These are phyloP conservation scores for Colletotrichum gloeosporioides DNA, from an alignment of 2,329 filamentous ascomycete species.

Conservation along the genomic window DNA sequence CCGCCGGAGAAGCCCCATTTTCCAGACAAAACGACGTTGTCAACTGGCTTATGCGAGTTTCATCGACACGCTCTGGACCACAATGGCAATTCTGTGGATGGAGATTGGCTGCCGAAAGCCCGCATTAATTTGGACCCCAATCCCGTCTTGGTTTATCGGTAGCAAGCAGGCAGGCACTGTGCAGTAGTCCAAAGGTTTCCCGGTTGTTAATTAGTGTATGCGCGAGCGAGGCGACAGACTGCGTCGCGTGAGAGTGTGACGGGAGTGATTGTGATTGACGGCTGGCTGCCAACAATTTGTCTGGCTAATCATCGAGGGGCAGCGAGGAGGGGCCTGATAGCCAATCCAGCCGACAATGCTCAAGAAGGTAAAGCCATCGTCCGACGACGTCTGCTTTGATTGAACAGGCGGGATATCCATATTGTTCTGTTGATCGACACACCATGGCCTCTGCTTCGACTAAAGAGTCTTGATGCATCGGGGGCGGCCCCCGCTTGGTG, in stretches of 20 bases:
- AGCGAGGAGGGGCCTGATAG: background rate
- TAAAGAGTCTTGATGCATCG: background rate
- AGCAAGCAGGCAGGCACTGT: background rate
- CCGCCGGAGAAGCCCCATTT: constrained; percentile 11
- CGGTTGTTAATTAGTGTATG: background rate
- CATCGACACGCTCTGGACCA: constrained; percentile 6
- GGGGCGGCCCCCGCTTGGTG: constrained; percentile 2
- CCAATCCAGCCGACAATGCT: background rate
- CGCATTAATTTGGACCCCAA: background rate
- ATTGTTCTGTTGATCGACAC: background rate
- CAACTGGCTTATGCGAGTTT: constrained; percentile 15
- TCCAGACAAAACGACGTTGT: constrained; percentile 5
- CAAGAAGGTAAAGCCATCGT: background rate
- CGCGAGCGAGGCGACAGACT: background rate
- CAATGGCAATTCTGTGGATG: background rate
- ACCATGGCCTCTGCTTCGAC: background rate
- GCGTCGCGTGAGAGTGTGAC: background rate
- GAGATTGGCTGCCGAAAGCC: constrained; percentile 2
- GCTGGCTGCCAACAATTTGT: background rate
- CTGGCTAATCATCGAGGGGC: background rate
- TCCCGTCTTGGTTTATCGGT: background rate
- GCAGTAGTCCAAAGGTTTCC: background rate
- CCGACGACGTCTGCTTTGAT: background rate
- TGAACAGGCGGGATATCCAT: background rate
- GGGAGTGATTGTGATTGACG: background rate